Evolutionary conservation across 225 moss, liverwort and hornwort species (phyloP), one percentile per base, ranked within the genome.

Genomic region (Polytrichum formosum): DNA sequence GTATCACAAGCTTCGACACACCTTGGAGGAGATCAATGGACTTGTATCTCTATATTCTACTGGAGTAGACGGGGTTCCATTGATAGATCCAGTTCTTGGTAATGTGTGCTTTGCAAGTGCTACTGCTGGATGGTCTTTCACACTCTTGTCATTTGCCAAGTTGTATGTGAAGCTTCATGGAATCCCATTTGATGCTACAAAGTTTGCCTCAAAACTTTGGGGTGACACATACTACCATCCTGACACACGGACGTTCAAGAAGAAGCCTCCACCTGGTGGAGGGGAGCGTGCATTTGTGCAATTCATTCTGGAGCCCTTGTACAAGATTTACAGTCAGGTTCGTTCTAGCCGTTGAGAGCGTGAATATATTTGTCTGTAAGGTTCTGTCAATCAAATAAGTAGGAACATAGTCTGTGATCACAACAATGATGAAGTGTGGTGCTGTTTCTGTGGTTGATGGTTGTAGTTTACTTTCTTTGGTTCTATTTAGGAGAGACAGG

Each of bases 101-200:
- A 98, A 98, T 35, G 94, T 98, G 26, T 98, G 98, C 82, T 98
- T 98, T 69, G 98, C 98, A 56, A 98, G 98, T 60, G 98, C 98
- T 56, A 94, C 98, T 31, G 98, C 94, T 61, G 98, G 98, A 61
- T 98, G 98, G 98, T 98, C 98, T 6, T 98, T 98, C 72, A 91
- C 98, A 53, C 94, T 98, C 26, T 71, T 94, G 53, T 98, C 98
- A n/a, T 92, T 94, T 72, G 94, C 94, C 56, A 94, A 98, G 61
- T 85, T 98, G 22, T 98, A 98, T 75, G 94, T 94, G 56, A 98
- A 94, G 81, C 75, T 98, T 53, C 94, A 98, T 64, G 98, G 90
- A 56, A 90, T 98, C 54, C 87, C 94, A 5, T 92, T 98, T 67
- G 98, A 98, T 62, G 75, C 94, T 60, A 83, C 83, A 33, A 98